phyloP scores from a whole-genome alignment of 495 filamentous ascomycete genomes.

The Talaromyces adpressus region DNA sequence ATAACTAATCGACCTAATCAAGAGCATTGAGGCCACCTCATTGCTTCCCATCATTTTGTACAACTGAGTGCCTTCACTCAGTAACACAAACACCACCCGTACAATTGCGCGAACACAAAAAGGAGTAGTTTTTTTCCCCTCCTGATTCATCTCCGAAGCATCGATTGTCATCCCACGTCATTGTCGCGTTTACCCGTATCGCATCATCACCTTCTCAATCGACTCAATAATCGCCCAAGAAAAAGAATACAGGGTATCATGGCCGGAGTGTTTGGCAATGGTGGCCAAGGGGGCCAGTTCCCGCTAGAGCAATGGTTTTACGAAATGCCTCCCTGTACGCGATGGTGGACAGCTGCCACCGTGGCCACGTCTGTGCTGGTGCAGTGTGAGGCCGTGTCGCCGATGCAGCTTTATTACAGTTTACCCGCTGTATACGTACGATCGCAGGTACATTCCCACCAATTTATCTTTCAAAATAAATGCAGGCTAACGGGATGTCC shows the following conservation, averaged over 20 bases:
- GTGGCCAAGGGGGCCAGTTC: constrained; percentile 57
- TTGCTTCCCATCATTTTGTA: background rate
- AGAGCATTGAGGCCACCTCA: background rate
- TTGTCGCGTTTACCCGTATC: background rate
- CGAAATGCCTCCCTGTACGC: constrained; percentile 92
- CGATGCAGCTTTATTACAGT: constrained; percentile 96
- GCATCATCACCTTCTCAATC: background rate
- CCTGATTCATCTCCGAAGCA: background rate
- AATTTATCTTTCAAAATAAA: background rate
- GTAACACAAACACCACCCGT: background rate
- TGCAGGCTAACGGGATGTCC: constrained; percentile 12
- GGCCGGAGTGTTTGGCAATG: constrained; percentile 42
- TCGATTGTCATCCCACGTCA: background rate
- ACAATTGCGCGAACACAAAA: background rate
- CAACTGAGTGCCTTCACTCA: background rate
- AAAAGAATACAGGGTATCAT: constrained; percentile 13
- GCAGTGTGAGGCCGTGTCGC: constrained; percentile 83
- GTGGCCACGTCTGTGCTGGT: constrained; percentile 84
- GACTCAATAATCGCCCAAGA: background rate
- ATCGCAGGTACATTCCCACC: constrained; percentile 54
- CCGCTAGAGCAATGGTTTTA: constrained; percentile 96
- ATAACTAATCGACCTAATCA: background rate
- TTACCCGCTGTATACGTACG: constrained; percentile 85
- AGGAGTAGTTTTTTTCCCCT: background rate
- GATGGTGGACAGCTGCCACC: constrained; percentile 93